Evolutionary conservation across 2,329 filamentous ascomycete species (phyloP), one percentile per base, ranked within the genome.

Genomic region (Epichloe bromicola): DNA sequence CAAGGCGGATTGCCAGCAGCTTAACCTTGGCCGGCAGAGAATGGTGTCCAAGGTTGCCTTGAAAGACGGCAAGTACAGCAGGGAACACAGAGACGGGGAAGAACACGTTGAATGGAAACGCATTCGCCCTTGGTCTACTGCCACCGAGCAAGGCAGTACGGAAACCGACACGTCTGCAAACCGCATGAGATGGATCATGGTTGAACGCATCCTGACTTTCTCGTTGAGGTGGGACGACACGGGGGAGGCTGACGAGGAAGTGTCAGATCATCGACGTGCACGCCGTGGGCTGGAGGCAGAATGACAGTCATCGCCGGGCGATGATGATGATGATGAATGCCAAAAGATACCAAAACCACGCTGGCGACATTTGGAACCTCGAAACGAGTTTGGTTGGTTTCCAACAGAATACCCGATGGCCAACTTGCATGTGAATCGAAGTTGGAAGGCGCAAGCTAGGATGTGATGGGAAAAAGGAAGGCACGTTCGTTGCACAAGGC

Each of bases 21-120:
- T 67, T 49, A 69, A 69, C 51, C 58, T 52, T 14, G 64, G 64
- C 2, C 64, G 65, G 30, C 64, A 59, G 17, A 64, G 61, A 41
- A 66, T 68, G 60, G 55, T 69, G n/a, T 69, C 67, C 52, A 68
- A 67, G 49, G 61, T 69, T 17, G 57, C 54, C 3, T 67, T 69
- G 50, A 59, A 67, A 37, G 66, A 69, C 38, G 65, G 64, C 4
- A 57, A 61, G 34, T 67, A 69, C 52, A 51, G 56, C 37, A 53
- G 52, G 7, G 51, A 54, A 7, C 54, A 61, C 5, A 48, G 53
- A 14, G 59, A 64, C 34, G 36, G 43, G 20, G 34, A 46, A 20
- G 57, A 58, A 2, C 40, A 57, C 5, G 10, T 42, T 15, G 51
- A 55, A 14, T 69, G 67, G 66, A 58, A 61, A 46, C 62, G 61